Evolutionary conservation across 371 early-diverging fungal species (phyloP).

Genomic region (Mortierella sp.): DNA sequence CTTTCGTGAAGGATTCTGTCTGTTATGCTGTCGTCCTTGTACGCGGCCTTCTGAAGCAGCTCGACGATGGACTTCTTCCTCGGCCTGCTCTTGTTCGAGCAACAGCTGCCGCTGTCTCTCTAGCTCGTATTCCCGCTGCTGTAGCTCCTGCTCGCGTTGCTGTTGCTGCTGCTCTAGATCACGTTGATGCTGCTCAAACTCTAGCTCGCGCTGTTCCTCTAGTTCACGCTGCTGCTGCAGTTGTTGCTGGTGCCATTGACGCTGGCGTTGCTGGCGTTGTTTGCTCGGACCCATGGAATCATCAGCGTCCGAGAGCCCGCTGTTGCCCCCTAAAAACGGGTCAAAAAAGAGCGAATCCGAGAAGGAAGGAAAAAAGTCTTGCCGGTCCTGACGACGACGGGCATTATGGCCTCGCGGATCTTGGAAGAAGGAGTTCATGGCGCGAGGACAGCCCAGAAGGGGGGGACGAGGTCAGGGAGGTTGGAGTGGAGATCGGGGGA

Average conservation of each 20-base stretch:
- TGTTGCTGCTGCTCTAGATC: conserved; percentile 7
- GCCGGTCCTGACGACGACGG: conserved; percentile 27
- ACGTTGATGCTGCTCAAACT: not conserved
- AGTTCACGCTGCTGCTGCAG: conserved; percentile 3
- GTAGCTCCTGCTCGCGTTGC: not conserved
- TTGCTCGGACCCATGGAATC: conserved; percentile 1
- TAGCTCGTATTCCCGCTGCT: not conserved
- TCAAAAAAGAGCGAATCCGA: conserved; percentile 35
- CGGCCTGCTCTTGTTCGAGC: not conserved
- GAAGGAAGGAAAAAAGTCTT: conserved; percentile 36
- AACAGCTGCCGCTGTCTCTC: conserved; percentile 2
- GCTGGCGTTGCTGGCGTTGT: conserved; percentile 12
- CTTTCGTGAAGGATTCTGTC: conserved; percentile 5
- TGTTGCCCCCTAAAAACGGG: conserved; percentile 9
- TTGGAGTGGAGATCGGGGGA: not conserved
- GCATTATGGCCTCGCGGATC: conserved; percentile 13
- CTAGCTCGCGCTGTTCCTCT: not conserved
- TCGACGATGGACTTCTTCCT: not conserved
- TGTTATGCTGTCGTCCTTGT: conserved; percentile 11
- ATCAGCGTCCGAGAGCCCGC: not conserved
- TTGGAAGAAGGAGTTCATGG: conserved; percentile 21
- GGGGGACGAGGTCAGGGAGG: not conserved
- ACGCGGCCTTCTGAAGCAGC: conserved; percentile 8
- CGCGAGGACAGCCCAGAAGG: not conserved
- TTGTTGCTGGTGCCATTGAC: conserved; percentile 4